phyloP scores from a whole-genome alignment of 352 stramenopile species.

The Phytophthora pisi region DNA sequence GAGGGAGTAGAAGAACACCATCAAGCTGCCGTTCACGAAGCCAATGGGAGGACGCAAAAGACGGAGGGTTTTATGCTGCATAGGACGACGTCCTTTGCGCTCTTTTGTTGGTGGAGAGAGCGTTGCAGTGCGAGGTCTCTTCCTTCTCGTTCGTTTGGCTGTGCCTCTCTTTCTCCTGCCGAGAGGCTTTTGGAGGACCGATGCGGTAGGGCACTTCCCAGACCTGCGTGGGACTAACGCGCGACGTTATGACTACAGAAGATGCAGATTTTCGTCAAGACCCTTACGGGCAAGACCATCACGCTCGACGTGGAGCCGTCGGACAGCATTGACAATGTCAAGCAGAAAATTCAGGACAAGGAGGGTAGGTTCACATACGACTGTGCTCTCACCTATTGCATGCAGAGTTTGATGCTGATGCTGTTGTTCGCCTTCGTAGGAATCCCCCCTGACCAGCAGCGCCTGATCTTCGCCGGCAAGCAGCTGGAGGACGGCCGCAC shows the following conservation, averaged over 20 bases:
- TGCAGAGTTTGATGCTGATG: too few relatives aligned
- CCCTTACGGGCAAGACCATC: conserved; percentile 99
- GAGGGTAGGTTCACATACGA: conserved; percentile 78
- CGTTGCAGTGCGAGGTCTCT: not conserved
- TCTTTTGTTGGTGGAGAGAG: not conserved
- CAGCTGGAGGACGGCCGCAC: conserved; percentile 97
- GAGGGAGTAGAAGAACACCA: too few relatives aligned
- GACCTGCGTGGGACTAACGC: conserved; percentile 23
- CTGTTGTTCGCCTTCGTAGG: conserved; percentile 40
- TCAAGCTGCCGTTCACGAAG: not conserved
- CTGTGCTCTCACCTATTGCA: not conserved
- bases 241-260: conserved; percentile 46
- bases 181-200: not conserved
- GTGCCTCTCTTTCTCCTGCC: not conserved
- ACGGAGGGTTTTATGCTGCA: not conserved
- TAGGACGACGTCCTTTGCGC: not conserved
- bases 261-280: conserved; percentile 97
- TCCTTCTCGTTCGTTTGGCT: not conserved
- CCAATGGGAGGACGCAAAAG: not conserved
- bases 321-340: conserved; percentile 99
- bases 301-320: conserved; percentile 99
- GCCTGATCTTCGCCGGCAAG: conserved; percentile 99
- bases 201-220: conserved; percentile 17
- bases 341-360: conserved; percentile 99
- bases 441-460: conserved; percentile 99